These are phyloP conservation scores for Pseudogymnoascus sp. DNA, from an alignment of 2,329 filamentous ascomycete species.

Conservation along the genomic window DNA sequence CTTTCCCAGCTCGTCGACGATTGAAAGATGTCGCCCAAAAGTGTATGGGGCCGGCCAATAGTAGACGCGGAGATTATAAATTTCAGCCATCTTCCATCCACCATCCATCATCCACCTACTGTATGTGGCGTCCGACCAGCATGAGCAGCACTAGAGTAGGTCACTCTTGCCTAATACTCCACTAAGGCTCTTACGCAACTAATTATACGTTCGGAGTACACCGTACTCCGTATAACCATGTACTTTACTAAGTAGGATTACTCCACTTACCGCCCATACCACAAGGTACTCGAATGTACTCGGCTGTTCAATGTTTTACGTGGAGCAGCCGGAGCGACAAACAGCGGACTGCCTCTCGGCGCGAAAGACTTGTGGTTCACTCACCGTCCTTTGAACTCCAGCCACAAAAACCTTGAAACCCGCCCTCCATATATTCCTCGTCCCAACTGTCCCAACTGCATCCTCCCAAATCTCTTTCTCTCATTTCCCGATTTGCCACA, in stretches of 20 bases:
- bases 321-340: neutral
- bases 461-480: neutral
- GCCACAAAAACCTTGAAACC: conserved; percentile 7
- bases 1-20: neutral
- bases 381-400: conserved; percentile 4
- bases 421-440: neutral
- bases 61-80: neutral
- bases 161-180: conserved; percentile 7
- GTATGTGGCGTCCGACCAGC: neutral
- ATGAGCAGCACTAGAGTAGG: neutral
- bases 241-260: too few species aligned
- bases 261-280: neutral
- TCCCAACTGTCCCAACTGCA: neutral
- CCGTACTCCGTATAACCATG: neutral
- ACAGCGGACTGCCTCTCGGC: neutral
- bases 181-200: conserved; percentile 6
- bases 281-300: conserved; percentile 7
- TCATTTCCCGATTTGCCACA: neutral
- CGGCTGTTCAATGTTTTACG: conserved; percentile 1
- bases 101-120: neutral
- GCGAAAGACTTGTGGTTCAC: conserved; percentile 1
- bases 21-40: neutral
- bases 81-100: neutral
- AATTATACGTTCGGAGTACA: too few species aligned
- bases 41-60: neutral